phyloP scores from a whole-genome alignment of 1,284 basidiomycete species.

The Ustilago cynodontis region DNA sequence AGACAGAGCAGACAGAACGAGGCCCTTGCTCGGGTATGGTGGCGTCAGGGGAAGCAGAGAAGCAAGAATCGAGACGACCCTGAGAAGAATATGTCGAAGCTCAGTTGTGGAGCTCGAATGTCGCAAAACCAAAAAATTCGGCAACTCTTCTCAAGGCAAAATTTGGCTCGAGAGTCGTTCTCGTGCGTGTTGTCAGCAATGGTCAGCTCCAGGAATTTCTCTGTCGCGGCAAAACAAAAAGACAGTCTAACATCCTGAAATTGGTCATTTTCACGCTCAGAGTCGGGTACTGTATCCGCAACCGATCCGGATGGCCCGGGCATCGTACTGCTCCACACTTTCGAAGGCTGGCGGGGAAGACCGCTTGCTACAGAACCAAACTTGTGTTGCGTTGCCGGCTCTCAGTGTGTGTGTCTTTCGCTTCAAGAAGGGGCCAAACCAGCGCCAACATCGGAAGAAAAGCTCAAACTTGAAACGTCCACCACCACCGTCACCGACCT shows the following conservation, averaged over 20 bases:
- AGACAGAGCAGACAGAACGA: neutral
- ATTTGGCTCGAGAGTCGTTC: constrained; percentile 26
- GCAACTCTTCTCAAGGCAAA: constrained; percentile 9
- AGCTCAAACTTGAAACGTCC: neutral
- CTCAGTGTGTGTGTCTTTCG: too few relatives aligned
- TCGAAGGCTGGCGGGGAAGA: neutral
- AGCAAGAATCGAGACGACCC: neutral
- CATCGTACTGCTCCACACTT: constrained; percentile 15
- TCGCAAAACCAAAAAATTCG: constrained; percentile 31
- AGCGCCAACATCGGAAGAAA: constrained; percentile 25
- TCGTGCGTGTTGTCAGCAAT: constrained; percentile 28
- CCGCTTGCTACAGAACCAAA: neutral
- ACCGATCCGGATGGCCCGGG: constrained; percentile 44
- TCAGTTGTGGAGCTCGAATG: constrained; percentile 5
- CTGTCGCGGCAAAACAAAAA: neutral
- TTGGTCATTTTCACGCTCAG: constrained; percentile 42
- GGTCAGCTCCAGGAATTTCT: constrained; percentile 19
- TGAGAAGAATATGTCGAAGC: neutral
- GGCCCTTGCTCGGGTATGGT: neutral
- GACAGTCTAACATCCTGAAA: neutral
- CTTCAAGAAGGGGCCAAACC: neutral
- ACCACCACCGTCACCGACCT: constrained; percentile 1
- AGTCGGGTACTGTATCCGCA: constrained; percentile 2
- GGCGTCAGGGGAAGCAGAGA: neutral
- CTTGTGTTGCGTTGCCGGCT: neutral